Conservation (phyloP, 2,329 filamentous ascomycete species). For the Epichloe typhina region DNA sequence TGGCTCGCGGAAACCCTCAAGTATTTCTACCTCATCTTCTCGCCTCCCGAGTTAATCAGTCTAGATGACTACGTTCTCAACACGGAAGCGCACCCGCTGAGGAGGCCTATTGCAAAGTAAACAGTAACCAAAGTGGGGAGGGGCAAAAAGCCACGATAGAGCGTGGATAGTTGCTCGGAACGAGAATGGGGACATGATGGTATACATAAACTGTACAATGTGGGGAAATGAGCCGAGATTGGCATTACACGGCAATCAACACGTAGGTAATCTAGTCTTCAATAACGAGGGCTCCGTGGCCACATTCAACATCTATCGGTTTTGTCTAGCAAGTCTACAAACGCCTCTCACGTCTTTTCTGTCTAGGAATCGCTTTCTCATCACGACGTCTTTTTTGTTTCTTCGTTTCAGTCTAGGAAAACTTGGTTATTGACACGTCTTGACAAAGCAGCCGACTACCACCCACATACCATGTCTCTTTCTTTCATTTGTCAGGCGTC, state of each 20-base stretch:
- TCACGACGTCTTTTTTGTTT: no score
- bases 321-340: neutral
- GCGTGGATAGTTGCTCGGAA: neutral
- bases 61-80: constrained; percentile 55
- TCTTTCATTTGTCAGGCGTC: neutral
- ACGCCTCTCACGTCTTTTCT: neutral
- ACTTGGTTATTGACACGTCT: no score
- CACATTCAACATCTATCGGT: neutral
- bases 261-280: no score
- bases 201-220: neutral
- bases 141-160: neutral
- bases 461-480: neutral
- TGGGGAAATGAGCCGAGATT: no score
- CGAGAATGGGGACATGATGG: neutral
- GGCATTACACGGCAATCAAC: no score
- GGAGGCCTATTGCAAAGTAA: neutral
- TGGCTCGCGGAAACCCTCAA: constrained; percentile 65
- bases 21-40: constrained; percentile 63
- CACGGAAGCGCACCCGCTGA: constrained; percentile 35
- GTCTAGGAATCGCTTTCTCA: neutral
- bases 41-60: constrained; percentile 47
- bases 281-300: no score
- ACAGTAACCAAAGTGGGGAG: no score
- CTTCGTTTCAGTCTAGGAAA: no score
- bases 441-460: neutral